These are phyloP conservation scores for Candida railenensis DNA, from an alignment of 805 yeast genomes.

Conservation along the genomic window DNA sequence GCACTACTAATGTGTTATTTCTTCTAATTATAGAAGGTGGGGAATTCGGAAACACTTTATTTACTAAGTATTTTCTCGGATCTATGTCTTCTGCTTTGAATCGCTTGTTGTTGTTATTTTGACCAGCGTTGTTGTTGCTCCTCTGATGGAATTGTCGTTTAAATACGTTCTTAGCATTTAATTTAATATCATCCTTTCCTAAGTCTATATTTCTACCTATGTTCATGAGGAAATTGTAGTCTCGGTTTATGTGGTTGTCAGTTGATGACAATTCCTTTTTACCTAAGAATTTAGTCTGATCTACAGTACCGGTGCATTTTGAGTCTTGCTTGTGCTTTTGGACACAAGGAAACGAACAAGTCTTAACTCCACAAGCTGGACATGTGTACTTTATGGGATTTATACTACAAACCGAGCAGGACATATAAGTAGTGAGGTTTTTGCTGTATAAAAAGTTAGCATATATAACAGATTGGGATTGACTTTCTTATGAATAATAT, in stretches of 20 bases:
- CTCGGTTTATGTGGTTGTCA: conserved; percentile 64
- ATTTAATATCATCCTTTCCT: conserved; percentile 51
- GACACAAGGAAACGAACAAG: conserved; percentile 75
- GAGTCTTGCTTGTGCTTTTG: conserved; percentile 62
- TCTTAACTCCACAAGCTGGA: conserved; percentile 67
- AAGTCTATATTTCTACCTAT: conserved; percentile 61
- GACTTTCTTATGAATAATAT: too few species aligned
- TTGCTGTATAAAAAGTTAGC: too few species aligned
- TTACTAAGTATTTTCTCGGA: conserved; percentile 21
- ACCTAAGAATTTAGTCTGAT: conserved; percentile 57
- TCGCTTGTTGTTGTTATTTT: conserved; percentile 17
- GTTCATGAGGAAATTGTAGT: conserved; percentile 69
- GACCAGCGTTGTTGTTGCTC: conserved; percentile 10
- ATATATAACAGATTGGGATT: too few species aligned
- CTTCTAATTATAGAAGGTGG: conserved; percentile 36
- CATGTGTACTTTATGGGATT: conserved; percentile 64
- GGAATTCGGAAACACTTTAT: conserved; percentile 21
- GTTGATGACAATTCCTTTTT: conserved; percentile 41
- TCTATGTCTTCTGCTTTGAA: conserved; percentile 22
- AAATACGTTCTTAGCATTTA: conserved; percentile 42
- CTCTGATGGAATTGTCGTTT: conserved; percentile 20
- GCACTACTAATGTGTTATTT: conserved; percentile 65
- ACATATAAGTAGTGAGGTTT: background rate
- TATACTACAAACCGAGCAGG: conserved; percentile 36
- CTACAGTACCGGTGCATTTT: conserved; percentile 66